Base-by-base conservation (phyloP, 768 basidiomycete species). In the Gyrodon lividus region DNA sequence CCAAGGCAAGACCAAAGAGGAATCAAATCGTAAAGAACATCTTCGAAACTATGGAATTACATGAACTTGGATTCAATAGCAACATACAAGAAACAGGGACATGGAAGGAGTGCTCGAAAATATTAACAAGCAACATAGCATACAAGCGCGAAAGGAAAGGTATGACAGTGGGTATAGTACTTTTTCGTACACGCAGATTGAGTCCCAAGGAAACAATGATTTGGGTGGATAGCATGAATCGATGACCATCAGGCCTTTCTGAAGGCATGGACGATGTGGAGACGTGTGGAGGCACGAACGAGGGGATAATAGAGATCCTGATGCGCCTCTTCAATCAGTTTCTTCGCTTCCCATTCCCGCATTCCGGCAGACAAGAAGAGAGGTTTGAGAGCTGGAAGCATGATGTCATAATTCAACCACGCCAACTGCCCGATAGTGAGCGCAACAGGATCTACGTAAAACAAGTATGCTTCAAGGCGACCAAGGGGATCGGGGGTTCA, bases 81-180 rank as follows among this genome's bases (percentile, higher is more conserved):
- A 43, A 44, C 42, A 30, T 37, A 31, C 43, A 51, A 48, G 48
- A 52, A 35, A 60, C 58, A 8, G 28, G 28, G 28, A 28, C 52
- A 7, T 7, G 58, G 85, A 78, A 78, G 78, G 84, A 87, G 86
- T 78, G 80, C 72, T 77, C 81, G 75, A 84, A 84, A 84, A 81
- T 82, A 90, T 87, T 88, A 89, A 89, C 87, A 82, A 90, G 40
- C 84, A 79, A 65, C 67, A 70, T 65, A 67, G 59, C 41, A 58
- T 60, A 61, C 44, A 54, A 19, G 46, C 39, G 26, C 45, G 28
- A 53, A 19, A 20, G 38, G 28, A 53, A 19, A 20, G 38, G 40
- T 53, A 48, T 50, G 55, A 46, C 54, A 30, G 22, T 43, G 37
- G 49, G 48, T 60, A 63, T 64, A 42, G 44, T 69, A 61, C 64